A percentile compares a stretch with the other conserved stretches of the same genome.
These are phyloP conservation scores for Saccharomyces cerevisiae DNA, from an alignment of 805 yeast genomes.

Conservation along the genomic window DNA sequence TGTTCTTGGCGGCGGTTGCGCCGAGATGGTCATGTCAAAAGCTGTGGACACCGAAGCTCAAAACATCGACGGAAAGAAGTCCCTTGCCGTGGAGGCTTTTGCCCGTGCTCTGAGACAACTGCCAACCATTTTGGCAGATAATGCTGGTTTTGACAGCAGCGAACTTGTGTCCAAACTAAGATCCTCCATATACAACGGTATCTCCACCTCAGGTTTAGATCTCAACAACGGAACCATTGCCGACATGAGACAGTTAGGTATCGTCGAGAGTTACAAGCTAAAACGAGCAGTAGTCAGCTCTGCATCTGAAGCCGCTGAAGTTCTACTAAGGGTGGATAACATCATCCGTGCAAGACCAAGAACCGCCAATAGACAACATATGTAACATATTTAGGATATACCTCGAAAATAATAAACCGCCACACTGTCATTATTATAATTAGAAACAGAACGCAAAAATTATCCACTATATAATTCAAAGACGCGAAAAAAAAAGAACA, in stretches of 20 bases:
- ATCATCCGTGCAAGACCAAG: conserved; percentile 95
- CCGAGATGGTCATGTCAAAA: conserved; percentile 93
- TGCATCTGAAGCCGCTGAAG: conserved; percentile 98
- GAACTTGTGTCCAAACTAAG: conserved; percentile 86
- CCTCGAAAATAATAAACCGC: background rate
- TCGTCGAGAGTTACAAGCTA: conserved; percentile 86
- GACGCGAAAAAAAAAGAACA: background rate
- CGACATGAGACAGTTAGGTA: conserved; percentile 89
- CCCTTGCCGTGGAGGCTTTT: conserved; percentile 89
- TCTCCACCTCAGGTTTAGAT: conserved; percentile 86
- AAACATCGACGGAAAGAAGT: conserved; percentile 84
- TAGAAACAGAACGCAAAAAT: background rate
- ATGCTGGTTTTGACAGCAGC: conserved; percentile 92
- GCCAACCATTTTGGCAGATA: conserved; percentile 92
- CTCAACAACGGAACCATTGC: conserved; percentile 76
- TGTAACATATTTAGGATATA: conserved; percentile 15
- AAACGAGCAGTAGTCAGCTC: conserved; percentile 89
- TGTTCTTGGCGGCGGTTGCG: conserved; percentile 89
- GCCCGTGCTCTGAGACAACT: conserved; percentile 90
- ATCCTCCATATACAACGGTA: conserved; percentile 78
- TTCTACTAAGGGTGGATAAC: conserved; percentile 89
- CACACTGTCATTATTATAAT: background rate
- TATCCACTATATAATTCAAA: background rate
- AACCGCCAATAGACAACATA: conserved; percentile 75
- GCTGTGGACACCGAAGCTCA: conserved; percentile 92